These are phyloP conservation scores for Dactylonectria estremocensis DNA, from an alignment of 2,329 filamentous ascomycete genomes.

Conservation along the genomic window DNA sequence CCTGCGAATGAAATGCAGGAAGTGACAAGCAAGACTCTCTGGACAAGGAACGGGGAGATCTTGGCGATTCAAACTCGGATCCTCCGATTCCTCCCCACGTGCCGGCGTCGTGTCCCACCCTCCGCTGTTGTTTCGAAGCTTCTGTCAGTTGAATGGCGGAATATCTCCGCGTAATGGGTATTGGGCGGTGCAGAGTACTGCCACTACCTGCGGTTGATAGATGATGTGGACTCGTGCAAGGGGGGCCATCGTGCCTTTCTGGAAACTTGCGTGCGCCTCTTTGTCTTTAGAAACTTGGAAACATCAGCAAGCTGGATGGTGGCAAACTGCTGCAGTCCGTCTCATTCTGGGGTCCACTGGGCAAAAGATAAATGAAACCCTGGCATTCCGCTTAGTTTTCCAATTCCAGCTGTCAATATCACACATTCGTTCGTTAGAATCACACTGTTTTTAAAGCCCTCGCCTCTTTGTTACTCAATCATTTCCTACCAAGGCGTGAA, in stretches of 20 bases:
- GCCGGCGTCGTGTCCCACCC: slow-evolving; percentile 18
- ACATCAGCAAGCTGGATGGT: slow-evolving; percentile 1
- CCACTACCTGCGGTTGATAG: background rate
- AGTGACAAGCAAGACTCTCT: background rate
- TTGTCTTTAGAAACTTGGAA: slow-evolving; percentile 1
- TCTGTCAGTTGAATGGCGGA: background rate
- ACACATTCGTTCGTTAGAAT: slow-evolving; percentile 22
- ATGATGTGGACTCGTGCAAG: background rate
- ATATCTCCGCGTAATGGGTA: background rate
- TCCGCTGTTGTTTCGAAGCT: background rate
- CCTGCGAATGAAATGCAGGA: background rate
- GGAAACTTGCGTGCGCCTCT: background rate
- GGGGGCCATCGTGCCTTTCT: background rate
- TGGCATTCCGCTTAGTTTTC: background rate
- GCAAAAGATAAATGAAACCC: slow-evolving; percentile 29
- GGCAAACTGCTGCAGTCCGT: background rate
- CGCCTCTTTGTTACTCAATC: background rate
- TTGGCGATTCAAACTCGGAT: background rate
- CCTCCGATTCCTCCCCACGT: background rate
- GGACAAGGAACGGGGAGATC: background rate
- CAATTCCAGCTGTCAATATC: background rate
- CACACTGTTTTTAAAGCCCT: slow-evolving; percentile 10
- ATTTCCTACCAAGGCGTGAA: slow-evolving; percentile 1
- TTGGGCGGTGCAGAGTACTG: slow-evolving; percentile 3
- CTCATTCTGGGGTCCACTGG: background rate